These are phyloP conservation scores for Ilyonectria destructans DNA, from an alignment of 2,329 filamentous ascomycete species.

Conservation along the genomic window DNA sequence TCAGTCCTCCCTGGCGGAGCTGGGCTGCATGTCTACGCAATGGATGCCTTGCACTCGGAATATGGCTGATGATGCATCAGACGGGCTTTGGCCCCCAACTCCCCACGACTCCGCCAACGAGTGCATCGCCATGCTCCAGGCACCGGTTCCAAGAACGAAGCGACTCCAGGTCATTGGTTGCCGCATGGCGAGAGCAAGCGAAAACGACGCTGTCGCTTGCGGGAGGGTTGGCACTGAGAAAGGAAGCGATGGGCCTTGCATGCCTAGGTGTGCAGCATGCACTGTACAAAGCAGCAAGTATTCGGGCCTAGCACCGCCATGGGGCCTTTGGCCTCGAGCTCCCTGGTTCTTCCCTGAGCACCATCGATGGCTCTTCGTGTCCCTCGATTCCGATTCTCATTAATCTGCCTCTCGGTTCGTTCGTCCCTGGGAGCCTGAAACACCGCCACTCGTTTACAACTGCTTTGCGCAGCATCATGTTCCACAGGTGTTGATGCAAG, in stretches of 20 bases:
- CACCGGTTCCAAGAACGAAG: slow-evolving; percentile 21
- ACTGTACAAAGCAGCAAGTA: slow-evolving; percentile 21
- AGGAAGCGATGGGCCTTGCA: slow-evolving; percentile 32
- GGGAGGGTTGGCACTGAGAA: slow-evolving; percentile 20
- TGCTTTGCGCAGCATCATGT: background rate
- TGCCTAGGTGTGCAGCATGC: slow-evolving; percentile 30
- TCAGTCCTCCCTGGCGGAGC: slow-evolving; percentile 6
- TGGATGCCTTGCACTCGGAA: slow-evolving; percentile 7
- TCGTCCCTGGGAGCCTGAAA: background rate
- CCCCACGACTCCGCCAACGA: slow-evolving; percentile 22
- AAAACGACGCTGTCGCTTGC: slow-evolving; percentile 22
- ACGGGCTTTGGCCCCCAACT: slow-evolving; percentile 22
- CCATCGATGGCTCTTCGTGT: background rate
- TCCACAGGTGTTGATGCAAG: background rate
- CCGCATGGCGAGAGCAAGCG: slow-evolving; percentile 8
- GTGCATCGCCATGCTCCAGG: slow-evolving; percentile 25
- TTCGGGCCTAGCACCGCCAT: slow-evolving; percentile 17
- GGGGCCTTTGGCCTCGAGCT: slow-evolving; percentile 2
- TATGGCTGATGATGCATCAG: slow-evolving; percentile 18
- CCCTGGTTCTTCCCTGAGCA: background rate
- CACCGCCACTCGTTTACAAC: background rate
- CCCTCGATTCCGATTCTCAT: background rate
- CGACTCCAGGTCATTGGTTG: slow-evolving; percentile 20
- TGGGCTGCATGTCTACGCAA: slow-evolving; percentile 20
- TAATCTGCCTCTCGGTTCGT: background rate